A percentile compares a stretch with the other conserved stretches of the same genome.
Conservation (phyloP, 257 asterid genomes). For the Eucommia ulmoides region DNA sequence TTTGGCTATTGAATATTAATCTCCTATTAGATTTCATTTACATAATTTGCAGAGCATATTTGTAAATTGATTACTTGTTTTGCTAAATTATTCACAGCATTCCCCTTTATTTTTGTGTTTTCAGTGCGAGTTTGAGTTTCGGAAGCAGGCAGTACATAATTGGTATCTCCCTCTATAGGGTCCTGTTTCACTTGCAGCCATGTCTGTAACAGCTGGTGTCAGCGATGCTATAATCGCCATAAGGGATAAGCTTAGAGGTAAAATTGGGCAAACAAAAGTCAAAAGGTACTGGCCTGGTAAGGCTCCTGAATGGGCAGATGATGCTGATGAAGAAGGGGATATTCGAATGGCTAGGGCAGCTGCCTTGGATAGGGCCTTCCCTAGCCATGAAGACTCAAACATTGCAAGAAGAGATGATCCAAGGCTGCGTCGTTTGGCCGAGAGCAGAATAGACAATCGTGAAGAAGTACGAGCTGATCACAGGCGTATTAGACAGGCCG, state of each 20-base stretch:
- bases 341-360: conserved; percentile 42
- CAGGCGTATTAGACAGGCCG: conserved; percentile 87
- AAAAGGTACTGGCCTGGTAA: conserved; percentile 96
- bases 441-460: conserved; percentile 65
- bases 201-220: conserved; percentile 97
- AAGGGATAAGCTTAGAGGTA: conserved; percentile 93
- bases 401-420: conserved; percentile 55
- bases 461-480: conserved; percentile 88
- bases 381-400: conserved; percentile 31
- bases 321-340: conserved; percentile 65
- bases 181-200: conserved; percentile 19
- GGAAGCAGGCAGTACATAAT: too few relatives aligned
- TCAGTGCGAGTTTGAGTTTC: too few relatives aligned
- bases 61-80: too few relatives aligned
- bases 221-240: conserved; percentile 70
- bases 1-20: too few relatives aligned
- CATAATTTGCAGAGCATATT: too few relatives aligned
- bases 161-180: too few relatives aligned
- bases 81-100: too few relatives aligned
- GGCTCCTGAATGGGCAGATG: conserved; percentile 97
- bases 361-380: conserved; percentile 58
- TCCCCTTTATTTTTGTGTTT: too few relatives aligned
- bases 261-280: conserved; percentile 89
- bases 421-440: conserved; percentile 81
- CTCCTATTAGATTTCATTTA: too few relatives aligned